Percentiles rank a stretch among this genome's conserved stretches.
These are phyloP conservation scores for Phylloporus arenicola DNA, from an alignment of 768 basidiomycete species.

Conservation along the genomic window DNA sequence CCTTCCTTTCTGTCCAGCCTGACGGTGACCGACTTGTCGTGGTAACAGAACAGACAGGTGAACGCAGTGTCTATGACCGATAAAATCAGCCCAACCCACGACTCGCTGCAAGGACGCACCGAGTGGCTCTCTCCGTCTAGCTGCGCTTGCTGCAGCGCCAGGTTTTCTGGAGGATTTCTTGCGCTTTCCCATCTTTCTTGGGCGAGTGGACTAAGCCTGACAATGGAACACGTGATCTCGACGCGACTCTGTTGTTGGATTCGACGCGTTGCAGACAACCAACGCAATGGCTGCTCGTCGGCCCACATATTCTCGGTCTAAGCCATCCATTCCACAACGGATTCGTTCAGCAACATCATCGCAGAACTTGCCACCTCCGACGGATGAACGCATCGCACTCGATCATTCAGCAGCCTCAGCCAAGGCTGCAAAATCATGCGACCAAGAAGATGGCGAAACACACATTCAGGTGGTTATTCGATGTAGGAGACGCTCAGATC, in stretches of 20 bases:
- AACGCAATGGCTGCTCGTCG: conserved; percentile 60
- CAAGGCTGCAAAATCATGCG: conserved; percentile 24
- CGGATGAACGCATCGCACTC: conserved; percentile 15
- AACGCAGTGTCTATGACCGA: conserved; percentile 63
- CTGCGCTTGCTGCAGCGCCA: conserved; percentile 48
- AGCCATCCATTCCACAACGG: conserved; percentile 29
- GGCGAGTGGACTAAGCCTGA: neutral
- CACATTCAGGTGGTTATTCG: conserved; percentile 94
- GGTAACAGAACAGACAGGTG: conserved; percentile 85
- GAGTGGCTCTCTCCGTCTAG: conserved; percentile 64
- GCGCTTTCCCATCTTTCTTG: conserved; percentile 69
- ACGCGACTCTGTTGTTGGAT: conserved; percentile 22
- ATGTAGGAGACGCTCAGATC: conserved; percentile 79
- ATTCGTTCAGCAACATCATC: conserved; percentile 43
- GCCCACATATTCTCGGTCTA: conserved; percentile 45
- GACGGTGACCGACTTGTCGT: conserved; percentile 84
- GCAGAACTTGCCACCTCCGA: conserved; percentile 22
- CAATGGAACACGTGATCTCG: conserved; percentile 27
- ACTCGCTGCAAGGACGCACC: conserved; percentile 38
- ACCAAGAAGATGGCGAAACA: conserved; percentile 50
- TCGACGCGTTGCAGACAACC: conserved; percentile 28
- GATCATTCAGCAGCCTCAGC: conserved; percentile 20
- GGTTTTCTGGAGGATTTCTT: conserved; percentile 88
- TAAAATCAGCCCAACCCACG: conserved; percentile 2
- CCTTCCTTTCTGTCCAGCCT: conserved; percentile 83